These are phyloP conservation scores for Mycena galopus DNA, from an alignment of 768 basidiomycete genomes.

Conservation along the genomic window DNA sequence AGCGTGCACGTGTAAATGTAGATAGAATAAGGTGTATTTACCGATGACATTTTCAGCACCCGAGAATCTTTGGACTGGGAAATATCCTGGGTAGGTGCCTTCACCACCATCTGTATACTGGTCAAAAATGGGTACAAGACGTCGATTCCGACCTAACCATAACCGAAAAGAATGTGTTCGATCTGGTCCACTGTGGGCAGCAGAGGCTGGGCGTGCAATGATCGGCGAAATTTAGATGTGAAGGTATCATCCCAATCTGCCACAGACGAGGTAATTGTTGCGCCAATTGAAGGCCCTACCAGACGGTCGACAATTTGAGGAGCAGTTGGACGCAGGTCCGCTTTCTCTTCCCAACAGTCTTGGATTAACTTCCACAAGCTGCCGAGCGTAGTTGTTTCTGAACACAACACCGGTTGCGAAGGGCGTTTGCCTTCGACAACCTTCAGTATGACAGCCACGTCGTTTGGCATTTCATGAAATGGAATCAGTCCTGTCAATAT, in stretches of 20 bases:
- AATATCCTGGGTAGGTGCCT: not conserved
- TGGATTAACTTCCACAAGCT: conserved; percentile 20
- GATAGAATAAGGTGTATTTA: not conserved
- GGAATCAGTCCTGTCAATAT: conserved; percentile 24
- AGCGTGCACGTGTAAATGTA: not conserved
- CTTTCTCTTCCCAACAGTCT: conserved; percentile 12
- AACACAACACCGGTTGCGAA: not conserved
- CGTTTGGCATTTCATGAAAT: conserved; percentile 15
- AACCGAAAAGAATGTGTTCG: not conserved
- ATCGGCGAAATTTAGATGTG: conserved; percentile 23
- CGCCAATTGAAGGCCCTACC: not conserved
- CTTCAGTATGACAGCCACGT: conserved; percentile 13
- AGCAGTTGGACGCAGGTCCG: conserved; percentile 7
- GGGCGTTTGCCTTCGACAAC: conserved; percentile 11
- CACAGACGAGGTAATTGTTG: conserved; percentile 17
- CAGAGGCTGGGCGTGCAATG: not conserved
- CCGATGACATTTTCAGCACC: not conserved
- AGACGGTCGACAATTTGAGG: conserved; percentile 10
- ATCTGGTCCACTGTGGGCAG: conserved; percentile 10
- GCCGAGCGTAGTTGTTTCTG: not conserved
- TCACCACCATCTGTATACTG: not conserved
- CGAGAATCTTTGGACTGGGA: not conserved
- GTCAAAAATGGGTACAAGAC: not conserved
- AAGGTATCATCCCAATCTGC: conserved; percentile 23
- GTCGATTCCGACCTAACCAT: not conserved